phyloP scores from a whole-genome alignment of 352 stramenopile genomes.

The Phytophthora brassicae region DNA sequence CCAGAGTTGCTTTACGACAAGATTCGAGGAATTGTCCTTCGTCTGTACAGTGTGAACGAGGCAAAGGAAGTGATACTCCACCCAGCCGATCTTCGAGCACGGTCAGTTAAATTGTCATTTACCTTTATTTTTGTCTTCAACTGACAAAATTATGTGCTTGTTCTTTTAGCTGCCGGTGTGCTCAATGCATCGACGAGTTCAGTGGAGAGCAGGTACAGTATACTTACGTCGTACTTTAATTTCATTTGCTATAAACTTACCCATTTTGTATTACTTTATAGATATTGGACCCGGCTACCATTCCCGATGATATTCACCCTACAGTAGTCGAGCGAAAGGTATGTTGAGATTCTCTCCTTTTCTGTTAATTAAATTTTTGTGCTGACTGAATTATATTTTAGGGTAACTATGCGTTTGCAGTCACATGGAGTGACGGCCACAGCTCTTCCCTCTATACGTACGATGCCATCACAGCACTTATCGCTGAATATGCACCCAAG shows the following conservation, averaged over 20 bases:
- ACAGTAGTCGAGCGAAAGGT: constrained; percentile 86
- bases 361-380: neutral
- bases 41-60: constrained; percentile 66
- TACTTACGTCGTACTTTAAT: neutral
- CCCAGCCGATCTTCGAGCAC: constrained; percentile 68
- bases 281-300: constrained; percentile 71
- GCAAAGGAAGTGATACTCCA: constrained; percentile 80
- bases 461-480: constrained; percentile 71
- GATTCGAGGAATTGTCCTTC: constrained; percentile 78
- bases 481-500: constrained; percentile 41
- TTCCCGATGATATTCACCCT: constrained; percentile 79
- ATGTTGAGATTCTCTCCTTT: neutral
- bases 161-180: constrained; percentile 67
- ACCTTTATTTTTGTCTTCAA: neutral
- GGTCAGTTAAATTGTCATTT: constrained; percentile 28
- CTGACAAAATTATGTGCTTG: neutral
- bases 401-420: constrained; percentile 97
- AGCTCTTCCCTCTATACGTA: constrained; percentile 97
- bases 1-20: constrained; percentile 82
- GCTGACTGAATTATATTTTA: constrained; percentile 31
- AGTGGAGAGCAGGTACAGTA: constrained; percentile 68
- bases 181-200: constrained; percentile 88
- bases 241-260: neutral
- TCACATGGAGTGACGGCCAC: constrained; percentile 98
- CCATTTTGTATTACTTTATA: constrained; percentile 25